Evolutionary conservation across 805 yeast genomes (phyloP).

Genomic region (Saccharomyces kudriavzevii): DNA sequence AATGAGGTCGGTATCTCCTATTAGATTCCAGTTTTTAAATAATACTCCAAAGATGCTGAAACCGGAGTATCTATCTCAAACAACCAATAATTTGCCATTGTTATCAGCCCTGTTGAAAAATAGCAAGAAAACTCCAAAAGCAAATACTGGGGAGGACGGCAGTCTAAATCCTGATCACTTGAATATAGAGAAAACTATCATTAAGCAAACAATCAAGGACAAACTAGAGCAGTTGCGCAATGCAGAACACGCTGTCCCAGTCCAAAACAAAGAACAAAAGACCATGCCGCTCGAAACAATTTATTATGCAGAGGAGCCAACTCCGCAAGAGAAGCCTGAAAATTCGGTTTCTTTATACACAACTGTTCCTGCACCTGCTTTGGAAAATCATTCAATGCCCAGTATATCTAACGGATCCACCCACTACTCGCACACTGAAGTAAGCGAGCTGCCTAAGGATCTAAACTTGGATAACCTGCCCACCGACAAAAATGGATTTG

Average conservation of each 20-base stretch:
- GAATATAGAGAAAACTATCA: not conserved
- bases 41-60: slow-evolving; percentile 26
- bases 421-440: not conserved
- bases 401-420: not conserved
- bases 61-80: slow-evolving; percentile 21
- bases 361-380: not conserved
- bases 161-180: not conserved
- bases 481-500: slow-evolving; percentile 18
- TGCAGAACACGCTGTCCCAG: not conserved
- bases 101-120: slow-evolving; percentile 18
- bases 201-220: slow-evolving; percentile 12
- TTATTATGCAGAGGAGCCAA: not conserved
- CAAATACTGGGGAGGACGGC: not conserved
- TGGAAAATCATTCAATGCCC: not conserved
- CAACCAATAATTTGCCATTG: slow-evolving; percentile 12
- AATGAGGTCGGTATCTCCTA: slow-evolving; percentile 25
- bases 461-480: slow-evolving; percentile 15
- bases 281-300: not conserved
- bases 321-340: not conserved
- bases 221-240: slow-evolving; percentile 17
- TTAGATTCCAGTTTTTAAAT: slow-evolving; percentile 16
- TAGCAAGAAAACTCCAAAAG: slow-evolving; percentile 2
- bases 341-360: not conserved
- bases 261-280: not conserved
- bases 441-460: slow-evolving; percentile 10